Base-by-base conservation (phyloP, 768 basidiomycete species). In the Boletus coccyginus region DNA sequence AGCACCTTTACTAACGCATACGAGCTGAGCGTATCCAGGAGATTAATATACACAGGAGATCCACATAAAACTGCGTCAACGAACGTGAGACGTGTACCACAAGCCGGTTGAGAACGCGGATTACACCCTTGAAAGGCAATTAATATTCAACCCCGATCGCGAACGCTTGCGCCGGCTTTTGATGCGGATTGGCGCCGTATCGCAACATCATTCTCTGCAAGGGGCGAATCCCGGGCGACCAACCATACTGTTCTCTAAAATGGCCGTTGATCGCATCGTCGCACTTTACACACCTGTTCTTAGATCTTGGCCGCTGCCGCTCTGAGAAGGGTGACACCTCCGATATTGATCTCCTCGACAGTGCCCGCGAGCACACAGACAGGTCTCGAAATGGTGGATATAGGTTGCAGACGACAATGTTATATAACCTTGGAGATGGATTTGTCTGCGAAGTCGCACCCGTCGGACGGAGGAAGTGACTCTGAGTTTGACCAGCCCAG, bases 271-370 rank as follows among this genome's bases (percentile, higher is more conserved):
- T 99, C 16, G 94, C 94, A 17, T 88, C 89, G 72, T 99, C 97
- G 71, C 98, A 99, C 55, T 80, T 81, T 3, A 33, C 87, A 89
- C 31, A 95, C 93, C 43, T 95, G 88, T 48, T 81, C 90, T 75
- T 98, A 96, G 73, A 98, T 99, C 76, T 99, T 99, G 53, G 97
- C 97, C 3, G n/a, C n/a, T n/a, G 96, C 97, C 9, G 96, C 97
- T 41, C 97, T 90, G 46, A 98, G 85, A 10, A 99, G 87, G 7
- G 97, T 98, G 46, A 99, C 97, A 29, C 97, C 97, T 7, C 97
- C 97, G 55, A 99, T 98, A 74, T 99, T 97, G 63, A 99, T 90
- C 74, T 99, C 97, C 71, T 99, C 97, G 56, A 98, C 88, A 6
- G 96, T 96, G 46, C 89, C 88, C 5, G 92, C 85, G 57, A 98